These are phyloP conservation scores for Aspergillus pseudotamarii DNA, from an alignment of 2,329 filamentous ascomycete genomes.

Conservation along the genomic window DNA sequence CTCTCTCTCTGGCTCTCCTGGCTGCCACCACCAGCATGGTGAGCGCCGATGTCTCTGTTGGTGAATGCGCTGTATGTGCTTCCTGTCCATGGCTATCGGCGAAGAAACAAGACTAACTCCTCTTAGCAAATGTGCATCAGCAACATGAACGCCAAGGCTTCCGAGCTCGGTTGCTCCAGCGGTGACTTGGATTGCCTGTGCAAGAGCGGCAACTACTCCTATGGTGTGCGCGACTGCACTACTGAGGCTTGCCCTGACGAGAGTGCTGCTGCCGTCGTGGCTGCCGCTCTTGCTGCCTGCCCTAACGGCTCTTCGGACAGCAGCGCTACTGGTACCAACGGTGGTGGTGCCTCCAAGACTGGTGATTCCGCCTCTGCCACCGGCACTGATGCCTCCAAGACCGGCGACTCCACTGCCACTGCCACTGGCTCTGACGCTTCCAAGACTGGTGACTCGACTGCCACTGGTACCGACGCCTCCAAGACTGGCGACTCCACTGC, in stretches of 20 bases:
- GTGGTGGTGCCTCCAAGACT: constrained; percentile 2
- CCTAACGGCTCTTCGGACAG: constrained; percentile 18
- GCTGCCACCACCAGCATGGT: constrained; percentile 29
- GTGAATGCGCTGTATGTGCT: constrained; percentile 35
- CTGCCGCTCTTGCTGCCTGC: constrained; percentile 40
- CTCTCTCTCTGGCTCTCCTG: constrained; percentile 33
- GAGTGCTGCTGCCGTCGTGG: constrained; percentile 35
- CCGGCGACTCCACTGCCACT: constrained; percentile 19
- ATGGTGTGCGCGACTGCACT: constrained; percentile 52
- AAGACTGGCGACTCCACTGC: constrained; percentile 17
- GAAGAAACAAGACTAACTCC: constrained; percentile 17
- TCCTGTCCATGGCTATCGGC: neutral
- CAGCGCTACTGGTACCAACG: constrained; percentile 1
- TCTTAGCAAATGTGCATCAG: constrained; percentile 47
- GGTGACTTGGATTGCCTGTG: constrained; percentile 46
- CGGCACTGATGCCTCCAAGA: constrained; percentile 17
- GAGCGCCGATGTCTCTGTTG: constrained; percentile 28
- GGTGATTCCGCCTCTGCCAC: constrained; percentile 3
- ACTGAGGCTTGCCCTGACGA: constrained; percentile 45
- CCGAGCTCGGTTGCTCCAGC: constrained; percentile 42
- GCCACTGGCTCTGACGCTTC: constrained; percentile 23
- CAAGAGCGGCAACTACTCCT: constrained; percentile 43
- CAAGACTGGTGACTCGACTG: constrained; percentile 20
- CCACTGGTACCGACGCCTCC: constrained; percentile 16
- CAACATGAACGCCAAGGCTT: constrained; percentile 47